These are phyloP conservation scores for Suhomyces canberraensis DNA, from an alignment of 805 yeast species.

Conservation along the genomic window DNA sequence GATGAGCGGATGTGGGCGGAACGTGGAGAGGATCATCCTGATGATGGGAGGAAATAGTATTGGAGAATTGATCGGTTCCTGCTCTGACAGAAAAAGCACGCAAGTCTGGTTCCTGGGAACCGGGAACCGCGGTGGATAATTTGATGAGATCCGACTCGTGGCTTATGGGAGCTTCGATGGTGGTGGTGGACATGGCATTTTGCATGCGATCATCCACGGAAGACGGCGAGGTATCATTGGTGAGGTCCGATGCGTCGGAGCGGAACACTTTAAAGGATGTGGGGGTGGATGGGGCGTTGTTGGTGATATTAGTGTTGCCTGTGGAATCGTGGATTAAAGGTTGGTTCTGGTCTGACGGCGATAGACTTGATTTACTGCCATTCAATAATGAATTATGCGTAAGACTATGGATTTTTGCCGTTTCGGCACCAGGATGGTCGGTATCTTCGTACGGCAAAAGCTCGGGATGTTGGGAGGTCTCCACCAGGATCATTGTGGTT, in stretches of 20 bases:
- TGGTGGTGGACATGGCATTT: not conserved
- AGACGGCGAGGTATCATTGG: constrained; percentile 27
- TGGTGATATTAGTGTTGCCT: too few relatives aligned
- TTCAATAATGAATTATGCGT: too few relatives aligned
- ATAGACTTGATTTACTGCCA: not conserved
- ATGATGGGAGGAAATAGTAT: not conserved
- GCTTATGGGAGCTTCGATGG: not conserved
- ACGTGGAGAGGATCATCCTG: constrained; percentile 2
- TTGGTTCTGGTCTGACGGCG: not conserved
- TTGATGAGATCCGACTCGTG: not conserved
- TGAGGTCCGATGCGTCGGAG: constrained; percentile 20
- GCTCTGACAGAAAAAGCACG: not conserved
- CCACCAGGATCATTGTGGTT: constrained; percentile 2
- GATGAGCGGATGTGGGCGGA: not conserved
- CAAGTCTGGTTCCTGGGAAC: not conserved
- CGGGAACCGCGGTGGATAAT: too few relatives aligned
- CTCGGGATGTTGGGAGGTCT: not conserved
- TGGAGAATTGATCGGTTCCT: too few relatives aligned
- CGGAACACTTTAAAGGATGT: constrained; percentile 23
- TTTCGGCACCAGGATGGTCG: not conserved
- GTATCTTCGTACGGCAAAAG: constrained; percentile 1
- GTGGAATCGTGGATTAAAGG: not conserved
- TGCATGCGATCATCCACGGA: constrained; percentile 15
- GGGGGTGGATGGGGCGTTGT: constrained; percentile 22
- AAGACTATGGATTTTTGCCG: constrained; percentile 1